A percentile compares a stretch with the other conserved stretches of the same genome.
Conservation (phyloP, 768 basidiomycete species). For the Podaxis mareebaensis region DNA sequence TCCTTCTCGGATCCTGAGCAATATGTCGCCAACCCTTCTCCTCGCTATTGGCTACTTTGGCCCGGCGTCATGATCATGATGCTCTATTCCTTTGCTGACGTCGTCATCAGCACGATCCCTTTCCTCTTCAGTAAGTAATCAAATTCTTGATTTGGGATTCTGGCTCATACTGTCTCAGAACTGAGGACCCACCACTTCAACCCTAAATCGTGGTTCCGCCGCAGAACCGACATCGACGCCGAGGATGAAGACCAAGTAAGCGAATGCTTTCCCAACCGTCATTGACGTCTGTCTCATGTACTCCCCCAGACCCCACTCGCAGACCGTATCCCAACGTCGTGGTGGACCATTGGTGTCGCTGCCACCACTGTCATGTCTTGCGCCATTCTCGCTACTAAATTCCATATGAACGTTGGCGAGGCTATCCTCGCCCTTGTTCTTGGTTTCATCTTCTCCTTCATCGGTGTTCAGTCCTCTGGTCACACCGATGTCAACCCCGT, state of each 20-base stretch:
- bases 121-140: conserved; percentile 30
- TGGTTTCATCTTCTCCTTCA: conserved; percentile 67
- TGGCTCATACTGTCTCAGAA: conserved; percentile 15
- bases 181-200: conserved; percentile 25
- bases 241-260: conserved; percentile 48
- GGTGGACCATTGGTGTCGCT: conserved; percentile 56
- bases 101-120: conserved; percentile 41
- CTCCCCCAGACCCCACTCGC: conserved; percentile 38
- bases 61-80: conserved; percentile 65
- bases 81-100: conserved; percentile 57
- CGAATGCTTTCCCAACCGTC: neutral
- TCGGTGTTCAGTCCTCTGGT: conserved; percentile 62
- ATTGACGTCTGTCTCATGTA: neutral
- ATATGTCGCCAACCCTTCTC: conserved; percentile 47
- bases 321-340: conserved; percentile 55
- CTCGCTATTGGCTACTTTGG: conserved; percentile 65
- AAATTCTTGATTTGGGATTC: neutral
- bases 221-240: conserved; percentile 28
- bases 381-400: conserved; percentile 54
- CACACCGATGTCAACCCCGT: conserved; percentile 65
- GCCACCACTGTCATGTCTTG: conserved; percentile 49
- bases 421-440: conserved; percentile 57
- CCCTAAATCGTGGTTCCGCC: conserved; percentile 31
- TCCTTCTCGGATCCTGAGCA: conserved; percentile 44
- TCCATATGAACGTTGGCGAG: conserved; percentile 59